Conservation (phyloP, 306 rosid genomes). For the Spatholobus suberectus region DNA sequence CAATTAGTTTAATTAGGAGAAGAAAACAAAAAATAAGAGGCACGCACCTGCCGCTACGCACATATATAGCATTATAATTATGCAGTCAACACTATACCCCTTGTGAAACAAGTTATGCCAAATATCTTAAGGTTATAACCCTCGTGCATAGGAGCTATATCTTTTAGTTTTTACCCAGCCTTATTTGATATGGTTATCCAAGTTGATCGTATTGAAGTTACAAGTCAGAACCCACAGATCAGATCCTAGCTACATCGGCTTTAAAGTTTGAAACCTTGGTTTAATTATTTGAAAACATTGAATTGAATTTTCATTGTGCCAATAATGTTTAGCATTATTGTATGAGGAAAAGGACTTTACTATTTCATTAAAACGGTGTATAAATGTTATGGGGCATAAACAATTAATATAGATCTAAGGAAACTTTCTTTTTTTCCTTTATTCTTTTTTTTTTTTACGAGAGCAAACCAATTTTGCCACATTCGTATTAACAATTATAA, state of each 20-base stretch:
- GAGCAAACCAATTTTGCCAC: slow-evolving; percentile 5
- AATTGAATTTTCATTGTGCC: background rate
- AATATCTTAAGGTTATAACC: background rate
- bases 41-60: too few species aligned
- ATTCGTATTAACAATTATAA: background rate
- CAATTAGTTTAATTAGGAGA: background rate
- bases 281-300: background rate
- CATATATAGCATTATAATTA: background rate
- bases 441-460: background rate
- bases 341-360: background rate
- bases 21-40: background rate
- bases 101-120: background rate
- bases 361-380: background rate
- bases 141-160: too few species aligned
- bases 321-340: background rate
- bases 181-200: too few species aligned
- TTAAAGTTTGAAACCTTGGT: background rate
- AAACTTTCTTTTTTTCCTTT: too few species aligned
- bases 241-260: too few species aligned
- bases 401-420: background rate
- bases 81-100: background rate
- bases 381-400: background rate
- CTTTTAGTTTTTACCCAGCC: too few species aligned
- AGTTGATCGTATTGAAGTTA: too few species aligned
- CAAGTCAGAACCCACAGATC: too few species aligned